Evolutionary conservation across 2,329 filamentous ascomycete genomes (phyloP), one percentile per base, ranked within the genome.

Genomic region (Rutstroemia sp.): DNA sequence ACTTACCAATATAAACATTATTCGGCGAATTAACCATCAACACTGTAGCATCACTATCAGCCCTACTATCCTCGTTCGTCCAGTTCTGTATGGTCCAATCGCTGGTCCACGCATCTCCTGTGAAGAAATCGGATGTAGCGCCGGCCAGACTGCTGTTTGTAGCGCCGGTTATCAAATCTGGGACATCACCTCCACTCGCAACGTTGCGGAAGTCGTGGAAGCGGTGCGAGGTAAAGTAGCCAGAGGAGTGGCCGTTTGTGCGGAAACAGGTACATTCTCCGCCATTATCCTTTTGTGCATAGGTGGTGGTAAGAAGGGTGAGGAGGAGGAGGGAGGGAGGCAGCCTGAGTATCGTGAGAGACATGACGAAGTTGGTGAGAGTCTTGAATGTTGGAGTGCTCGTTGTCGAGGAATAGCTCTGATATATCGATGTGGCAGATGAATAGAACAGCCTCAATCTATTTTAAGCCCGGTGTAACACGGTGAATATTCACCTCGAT

Each of bases 1-100:
- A 41, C 49, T n/a, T 52, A 68, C 66, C 65, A 39, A 68, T 64
- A 45, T 68, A 68, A 7, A 68, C 57, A 58, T 68, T 68, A 53
- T 61, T 68, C 4, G 61, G 52, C 2, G 65, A 64, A 46, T 67
- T 67, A 34, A 67, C 56, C 63, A 65, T 65, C 12, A 67, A 46
- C 1, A 65, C 47, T 12, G 61, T 57, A 10, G 65, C 63, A 42
- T 60, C 62, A 14, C 55, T 58, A 12, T 27, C 10, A 9, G 42
- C 55, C 39, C 59, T 56, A 7, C 45, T 54, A 56, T 64, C 64
- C 27, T 59, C 65, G 45, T 67, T 68, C 21, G 65, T 68, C 65
- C 65, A 68, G 34, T 56, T 64, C 52, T 67, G 65, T 8, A 63
- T 63, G 2, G 51, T 41, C 66, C 66, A 68, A 48, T 67, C 64